Conservation (phyloP, 2,329 filamentous ascomycete species). For the Fusarium mundagurra region DNA sequence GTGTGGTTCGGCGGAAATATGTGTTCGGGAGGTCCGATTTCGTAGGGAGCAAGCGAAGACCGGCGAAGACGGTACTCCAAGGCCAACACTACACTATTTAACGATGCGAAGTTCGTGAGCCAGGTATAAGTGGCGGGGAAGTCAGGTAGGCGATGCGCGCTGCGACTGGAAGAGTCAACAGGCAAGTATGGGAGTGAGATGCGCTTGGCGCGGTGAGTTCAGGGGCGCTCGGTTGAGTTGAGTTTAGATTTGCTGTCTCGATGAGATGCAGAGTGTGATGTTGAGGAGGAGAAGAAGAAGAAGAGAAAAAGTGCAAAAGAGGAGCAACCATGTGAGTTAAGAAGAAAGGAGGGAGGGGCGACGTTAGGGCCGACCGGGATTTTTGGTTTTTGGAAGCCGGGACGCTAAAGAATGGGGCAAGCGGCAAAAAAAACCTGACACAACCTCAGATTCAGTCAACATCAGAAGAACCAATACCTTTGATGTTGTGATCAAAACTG, state of each 20-base stretch:
- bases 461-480: neutral
- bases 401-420: slow-evolving; percentile 39
- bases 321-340: slow-evolving; percentile 37
- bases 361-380: slow-evolving; percentile 42
- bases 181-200: slow-evolving; percentile 29
- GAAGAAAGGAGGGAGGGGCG: slow-evolving; percentile 37
- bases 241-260: slow-evolving; percentile 32
- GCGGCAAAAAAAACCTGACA: slow-evolving; percentile 24
- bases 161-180: slow-evolving; percentile 44
- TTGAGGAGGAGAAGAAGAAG: slow-evolving; percentile 27
- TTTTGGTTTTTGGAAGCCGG: slow-evolving; percentile 32
- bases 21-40: slow-evolving; percentile 43
- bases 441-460: neutral
- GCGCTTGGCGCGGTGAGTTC: slow-evolving; percentile 34
- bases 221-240: slow-evolving; percentile 23
- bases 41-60: slow-evolving; percentile 23
- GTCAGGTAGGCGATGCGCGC: slow-evolving; percentile 32
- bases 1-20: slow-evolving; percentile 48
- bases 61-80: slow-evolving; percentile 22
- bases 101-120: slow-evolving; percentile 17
- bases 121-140: slow-evolving; percentile 9
- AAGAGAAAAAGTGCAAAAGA: slow-evolving; percentile 33
- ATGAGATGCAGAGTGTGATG: slow-evolving; percentile 39
- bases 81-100: slow-evolving; percentile 27
- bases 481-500: neutral